phyloP scores from a whole-genome alignment of 306 rosid genomes.

The Prunus armeniaca region DNA sequence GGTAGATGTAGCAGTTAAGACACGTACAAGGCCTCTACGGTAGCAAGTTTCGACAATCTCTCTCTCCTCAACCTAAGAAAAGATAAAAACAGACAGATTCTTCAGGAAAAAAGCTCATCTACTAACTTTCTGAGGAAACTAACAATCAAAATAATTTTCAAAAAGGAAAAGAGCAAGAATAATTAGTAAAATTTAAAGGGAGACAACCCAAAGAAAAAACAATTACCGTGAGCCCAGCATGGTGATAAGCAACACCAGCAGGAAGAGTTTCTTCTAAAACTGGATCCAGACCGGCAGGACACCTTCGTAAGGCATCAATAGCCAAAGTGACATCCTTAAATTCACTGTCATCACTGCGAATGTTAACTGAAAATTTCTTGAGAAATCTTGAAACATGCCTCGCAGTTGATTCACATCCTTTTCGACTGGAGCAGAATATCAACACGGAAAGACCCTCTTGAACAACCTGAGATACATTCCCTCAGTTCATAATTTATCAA shows the following conservation, averaged over 20 bases:
- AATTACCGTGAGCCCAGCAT: constrained; percentile 94
- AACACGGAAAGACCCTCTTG: constrained; percentile 93
- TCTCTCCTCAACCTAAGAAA: constrained; percentile 86
- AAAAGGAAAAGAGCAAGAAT: neutral
- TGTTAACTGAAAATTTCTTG: constrained; percentile 46
- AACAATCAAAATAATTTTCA: neutral
- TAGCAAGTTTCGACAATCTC: constrained; percentile 94
- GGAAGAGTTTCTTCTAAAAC: constrained; percentile 80
- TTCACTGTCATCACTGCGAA: constrained; percentile 51
- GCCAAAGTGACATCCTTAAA: constrained; percentile 62
- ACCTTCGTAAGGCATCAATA: constrained; percentile 67
- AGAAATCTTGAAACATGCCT: constrained; percentile 81
- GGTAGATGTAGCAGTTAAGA: constrained; percentile 96
- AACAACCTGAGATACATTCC: constrained; percentile 66
- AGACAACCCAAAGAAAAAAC: constrained; percentile 19
- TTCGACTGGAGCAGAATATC: constrained; percentile 94
- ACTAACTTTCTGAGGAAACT: neutral
- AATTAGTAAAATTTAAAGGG: constrained; percentile 3
- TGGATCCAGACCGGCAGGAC: constrained; percentile 95
- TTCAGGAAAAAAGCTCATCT: neutral
- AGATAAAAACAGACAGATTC: constrained; percentile 9
- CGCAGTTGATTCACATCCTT: constrained; percentile 98
- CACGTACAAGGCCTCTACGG: constrained; percentile 85
- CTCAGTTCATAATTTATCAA: constrained; percentile 7
- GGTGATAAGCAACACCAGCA: constrained; percentile 93